Conservation (phyloP, 106 monocot species). For the Dactylorhiza incarnata region DNA sequence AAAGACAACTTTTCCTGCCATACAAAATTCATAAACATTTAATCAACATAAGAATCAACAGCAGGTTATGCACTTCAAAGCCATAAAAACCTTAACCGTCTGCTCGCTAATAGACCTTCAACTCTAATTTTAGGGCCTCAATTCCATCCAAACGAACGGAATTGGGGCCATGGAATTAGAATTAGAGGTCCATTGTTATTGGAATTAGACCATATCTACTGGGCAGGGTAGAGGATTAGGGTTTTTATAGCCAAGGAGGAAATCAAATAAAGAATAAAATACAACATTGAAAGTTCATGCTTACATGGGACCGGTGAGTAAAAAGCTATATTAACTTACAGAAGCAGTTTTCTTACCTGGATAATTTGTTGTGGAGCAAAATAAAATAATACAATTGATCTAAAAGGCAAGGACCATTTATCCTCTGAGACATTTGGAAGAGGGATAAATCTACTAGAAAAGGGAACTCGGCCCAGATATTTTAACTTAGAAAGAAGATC, state of each 20-base stretch:
- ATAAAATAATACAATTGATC: too few species aligned
- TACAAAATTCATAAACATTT: slow-evolving; percentile 3
- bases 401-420: too few species aligned
- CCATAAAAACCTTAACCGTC: background rate
- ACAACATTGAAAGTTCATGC: background rate
- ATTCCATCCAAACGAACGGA: background rate
- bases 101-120: too few species aligned
- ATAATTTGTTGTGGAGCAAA: too few species aligned
- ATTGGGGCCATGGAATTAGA: too few species aligned
- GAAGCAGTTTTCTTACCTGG: too few species aligned
- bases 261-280: background rate
- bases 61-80: background rate
- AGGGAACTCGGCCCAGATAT: too few species aligned
- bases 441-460: too few species aligned
- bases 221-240: background rate
- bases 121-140: background rate
- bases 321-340: background rate
- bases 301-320: background rate
- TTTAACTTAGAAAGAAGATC: too few species aligned
- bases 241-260: background rate
- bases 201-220: too few species aligned
- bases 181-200: too few species aligned
- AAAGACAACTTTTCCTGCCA: slow-evolving; percentile 63
- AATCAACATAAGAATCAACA: background rate
- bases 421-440: too few species aligned